phyloP scores from a whole-genome alignment of 2,329 filamentous ascomycete species.

The Sclerotinia trifoliorum region DNA sequence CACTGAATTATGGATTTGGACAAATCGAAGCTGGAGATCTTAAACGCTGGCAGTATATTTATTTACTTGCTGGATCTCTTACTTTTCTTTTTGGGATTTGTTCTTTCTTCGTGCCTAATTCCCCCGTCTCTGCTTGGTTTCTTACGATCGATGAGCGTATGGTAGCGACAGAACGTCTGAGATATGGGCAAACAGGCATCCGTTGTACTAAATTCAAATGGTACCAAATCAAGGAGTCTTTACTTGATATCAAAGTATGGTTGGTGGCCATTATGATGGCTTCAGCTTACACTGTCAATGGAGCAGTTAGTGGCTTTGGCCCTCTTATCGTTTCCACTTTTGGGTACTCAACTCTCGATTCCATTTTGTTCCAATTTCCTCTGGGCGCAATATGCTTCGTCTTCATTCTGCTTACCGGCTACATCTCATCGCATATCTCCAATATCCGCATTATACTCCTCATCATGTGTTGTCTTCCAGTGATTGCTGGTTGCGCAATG shows the following conservation, averaged over 20 bases:
- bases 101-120: constrained; percentile 66
- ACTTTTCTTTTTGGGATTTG: constrained; percentile 63
- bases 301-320: constrained; percentile 68
- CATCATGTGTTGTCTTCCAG: constrained; percentile 65
- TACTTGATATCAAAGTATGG: constrained; percentile 61
- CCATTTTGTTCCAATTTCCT: constrained; percentile 73
- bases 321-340: constrained; percentile 72
- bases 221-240: constrained; percentile 56
- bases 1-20: constrained; percentile 66
- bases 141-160: constrained; percentile 60
- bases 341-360: constrained; percentile 60
- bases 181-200: constrained; percentile 62
- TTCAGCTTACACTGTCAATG: constrained; percentile 69
- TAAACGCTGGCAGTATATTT: constrained; percentile 69
- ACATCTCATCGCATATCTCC: constrained; percentile 55
- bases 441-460: constrained; percentile 67
- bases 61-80: constrained; percentile 43
- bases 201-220: constrained; percentile 60
- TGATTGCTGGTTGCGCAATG: constrained; percentile 70
- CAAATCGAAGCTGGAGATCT: constrained; percentile 56
- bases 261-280: constrained; percentile 67
- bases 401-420: constrained; percentile 65
- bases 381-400: constrained; percentile 67
- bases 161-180: constrained; percentile 62
- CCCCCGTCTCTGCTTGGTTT: constrained; percentile 68